A percentile compares a stretch with the other conserved stretches of the same genome.
phyloP scores from a whole-genome alignment of 2,329 filamentous ascomycete species.

The Colletotrichum lupini region DNA sequence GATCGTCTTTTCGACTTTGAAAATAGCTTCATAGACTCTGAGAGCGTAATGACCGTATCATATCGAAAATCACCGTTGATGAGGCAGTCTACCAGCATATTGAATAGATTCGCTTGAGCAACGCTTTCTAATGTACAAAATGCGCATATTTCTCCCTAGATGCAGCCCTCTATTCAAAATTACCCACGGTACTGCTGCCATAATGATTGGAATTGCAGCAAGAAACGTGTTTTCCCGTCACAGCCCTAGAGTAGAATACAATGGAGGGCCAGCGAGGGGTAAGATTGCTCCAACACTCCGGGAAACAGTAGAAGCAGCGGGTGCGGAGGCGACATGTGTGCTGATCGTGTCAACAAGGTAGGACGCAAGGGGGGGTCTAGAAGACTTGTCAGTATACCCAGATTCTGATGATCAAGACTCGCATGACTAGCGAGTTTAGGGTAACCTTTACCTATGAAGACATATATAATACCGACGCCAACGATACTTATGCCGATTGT shows the following conservation, averaged over 20 bases:
- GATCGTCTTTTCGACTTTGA: neutral
- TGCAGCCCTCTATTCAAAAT: constrained; percentile 57
- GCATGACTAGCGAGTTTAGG: neutral
- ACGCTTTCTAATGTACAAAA: neutral
- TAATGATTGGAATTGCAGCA: constrained; percentile 51
- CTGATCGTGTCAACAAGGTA: constrained; percentile 67
- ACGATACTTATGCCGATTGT: constrained; percentile 63
- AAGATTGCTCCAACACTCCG: constrained; percentile 59
- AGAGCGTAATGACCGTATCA: too few relatives aligned
- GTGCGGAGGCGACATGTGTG: constrained; percentile 69
- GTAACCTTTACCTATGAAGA: neutral
- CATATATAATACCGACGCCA: constrained; percentile 48
- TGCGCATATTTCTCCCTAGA: constrained; percentile 7
- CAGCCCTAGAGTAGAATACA: constrained; percentile 62
- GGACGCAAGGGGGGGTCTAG: constrained; percentile 42
- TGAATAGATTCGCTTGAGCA: neutral
- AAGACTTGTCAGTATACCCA: neutral
- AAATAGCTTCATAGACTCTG: neutral
- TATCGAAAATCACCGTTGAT: neutral
- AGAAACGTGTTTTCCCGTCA: constrained; percentile 62
- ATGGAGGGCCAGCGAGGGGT: constrained; percentile 59
- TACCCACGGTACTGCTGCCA: constrained; percentile 58
- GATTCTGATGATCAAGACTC: neutral
- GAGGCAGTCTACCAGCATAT: neutral
- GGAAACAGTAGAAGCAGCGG: constrained; percentile 71